A percentile compares a stretch with the other conserved stretches of the same genome.
Conservation (phyloP, 2,329 filamentous ascomycete genomes). For the Podosphaera xanthii region DNA sequence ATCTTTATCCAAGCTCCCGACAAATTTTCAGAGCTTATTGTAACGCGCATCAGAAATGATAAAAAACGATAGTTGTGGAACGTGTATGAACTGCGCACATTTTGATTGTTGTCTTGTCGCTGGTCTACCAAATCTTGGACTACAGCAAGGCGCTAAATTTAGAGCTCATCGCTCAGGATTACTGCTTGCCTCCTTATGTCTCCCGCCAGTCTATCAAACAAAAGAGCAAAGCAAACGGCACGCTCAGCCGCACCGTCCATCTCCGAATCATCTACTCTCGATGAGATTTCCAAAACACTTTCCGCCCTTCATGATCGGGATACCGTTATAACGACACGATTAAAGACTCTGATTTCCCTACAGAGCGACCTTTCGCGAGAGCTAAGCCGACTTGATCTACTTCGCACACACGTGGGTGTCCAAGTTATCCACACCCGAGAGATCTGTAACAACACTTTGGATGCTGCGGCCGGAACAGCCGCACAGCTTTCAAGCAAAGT, state of each 20-base stretch:
- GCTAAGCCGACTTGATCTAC: conserved; percentile 64
- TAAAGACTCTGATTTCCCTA: conserved; percentile 56
- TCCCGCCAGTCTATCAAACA: too few relatives aligned
- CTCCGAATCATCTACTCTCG: conserved; percentile 48
- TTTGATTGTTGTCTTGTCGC: too few relatives aligned
- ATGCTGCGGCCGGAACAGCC: conserved; percentile 65
- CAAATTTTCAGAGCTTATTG: too few relatives aligned
- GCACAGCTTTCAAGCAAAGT: conserved; percentile 70
- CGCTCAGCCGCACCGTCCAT: conserved; percentile 18
- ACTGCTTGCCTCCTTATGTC: too few relatives aligned
- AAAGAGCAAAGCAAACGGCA: too few relatives aligned
- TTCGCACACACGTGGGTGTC: conserved; percentile 69
- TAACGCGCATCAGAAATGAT: too few relatives aligned
- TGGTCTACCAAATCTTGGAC: too few relatives aligned
- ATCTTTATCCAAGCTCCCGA: too few relatives aligned
- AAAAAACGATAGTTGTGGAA: too few relatives aligned
- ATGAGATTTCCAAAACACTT: conserved; percentile 61
- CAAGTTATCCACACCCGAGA: conserved; percentile 66
- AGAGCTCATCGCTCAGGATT: too few relatives aligned
- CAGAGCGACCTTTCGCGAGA: conserved; percentile 76
- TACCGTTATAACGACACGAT: conserved; percentile 44
- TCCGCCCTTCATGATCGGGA: conserved; percentile 56
- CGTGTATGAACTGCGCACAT: too few relatives aligned
- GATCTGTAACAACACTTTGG: conserved; percentile 79
- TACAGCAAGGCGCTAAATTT: too few relatives aligned